Evolutionary conservation across 78 protist species (phyloP).

Genomic region (Dictyostelium firmibasis): DNA sequence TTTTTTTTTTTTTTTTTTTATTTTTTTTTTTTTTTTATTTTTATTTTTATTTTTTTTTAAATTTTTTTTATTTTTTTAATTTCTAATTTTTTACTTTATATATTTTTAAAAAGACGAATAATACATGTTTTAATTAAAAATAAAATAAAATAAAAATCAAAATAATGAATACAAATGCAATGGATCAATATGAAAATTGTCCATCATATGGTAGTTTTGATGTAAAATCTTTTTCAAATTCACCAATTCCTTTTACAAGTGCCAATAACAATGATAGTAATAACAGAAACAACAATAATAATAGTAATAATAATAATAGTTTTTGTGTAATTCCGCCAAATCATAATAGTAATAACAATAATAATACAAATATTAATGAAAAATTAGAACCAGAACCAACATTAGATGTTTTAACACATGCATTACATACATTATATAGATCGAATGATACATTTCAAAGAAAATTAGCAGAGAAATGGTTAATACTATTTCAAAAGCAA

Average conservation of each 20-base stretch:
- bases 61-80: no score
- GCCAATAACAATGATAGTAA: not conserved
- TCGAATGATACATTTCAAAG: conserved; percentile 1
- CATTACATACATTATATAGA: conserved; percentile 32
- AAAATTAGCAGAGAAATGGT: conserved; percentile 65
- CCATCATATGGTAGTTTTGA: conserved; percentile 9
- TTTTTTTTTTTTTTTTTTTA: no score
- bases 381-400: conserved; percentile 44
- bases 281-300: not conserved
- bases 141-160: not conserved
- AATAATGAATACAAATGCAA: not conserved
- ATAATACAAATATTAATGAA: not conserved
- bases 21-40: no score
- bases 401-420: conserved; percentile 33
- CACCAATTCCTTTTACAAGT: not conserved
- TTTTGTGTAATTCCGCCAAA: conserved; percentile 1
- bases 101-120: not conserved
- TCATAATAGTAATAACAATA: not conserved
- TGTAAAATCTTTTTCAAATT: not conserved
- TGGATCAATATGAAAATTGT: conserved; percentile 9
- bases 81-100: not conserved
- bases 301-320: not conserved
- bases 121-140: no score
- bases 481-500: conserved; percentile 36
- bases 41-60: no score